Conservation (phyloP, 202 grass and related monocot genomes). For the Panicum virgatum region DNA sequence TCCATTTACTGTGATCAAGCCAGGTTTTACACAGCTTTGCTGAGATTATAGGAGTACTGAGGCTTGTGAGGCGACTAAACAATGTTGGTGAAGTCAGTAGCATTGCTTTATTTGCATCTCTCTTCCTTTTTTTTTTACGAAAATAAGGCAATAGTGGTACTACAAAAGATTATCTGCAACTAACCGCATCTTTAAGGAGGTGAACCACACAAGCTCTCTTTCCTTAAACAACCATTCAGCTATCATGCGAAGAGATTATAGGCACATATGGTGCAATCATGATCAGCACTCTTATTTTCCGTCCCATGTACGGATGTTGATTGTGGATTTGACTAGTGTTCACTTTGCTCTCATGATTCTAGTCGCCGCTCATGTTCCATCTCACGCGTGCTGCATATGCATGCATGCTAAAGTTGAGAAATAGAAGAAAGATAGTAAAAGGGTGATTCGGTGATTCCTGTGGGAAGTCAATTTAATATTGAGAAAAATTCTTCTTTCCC, state of each 20-base stretch:
- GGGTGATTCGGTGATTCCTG: background rate
- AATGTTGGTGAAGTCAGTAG: background rate
- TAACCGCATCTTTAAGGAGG: background rate
- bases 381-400: conserved; percentile 22
- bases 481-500: background rate
- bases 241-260: background rate
- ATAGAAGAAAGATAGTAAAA: background rate
- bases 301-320: conserved; percentile 10
- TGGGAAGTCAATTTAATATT: background rate
- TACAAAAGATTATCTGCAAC: background rate
- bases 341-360: background rate
- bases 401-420: conserved; percentile 20
- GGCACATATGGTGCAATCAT: conserved; percentile 13
- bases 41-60: background rate
- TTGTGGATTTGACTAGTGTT: conserved; percentile 1
- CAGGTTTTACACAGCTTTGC: background rate
- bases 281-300: background rate
- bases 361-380: background rate
- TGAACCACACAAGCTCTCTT: background rate
- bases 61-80: background rate
- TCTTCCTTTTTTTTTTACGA: too few species aligned
- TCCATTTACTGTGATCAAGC: background rate
- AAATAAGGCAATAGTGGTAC: background rate
- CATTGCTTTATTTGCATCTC: background rate
- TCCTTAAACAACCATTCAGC: background rate